These are phyloP conservation scores for Vigna radiata DNA, from an alignment of 306 rosid species.

Conservation along the genomic window DNA sequence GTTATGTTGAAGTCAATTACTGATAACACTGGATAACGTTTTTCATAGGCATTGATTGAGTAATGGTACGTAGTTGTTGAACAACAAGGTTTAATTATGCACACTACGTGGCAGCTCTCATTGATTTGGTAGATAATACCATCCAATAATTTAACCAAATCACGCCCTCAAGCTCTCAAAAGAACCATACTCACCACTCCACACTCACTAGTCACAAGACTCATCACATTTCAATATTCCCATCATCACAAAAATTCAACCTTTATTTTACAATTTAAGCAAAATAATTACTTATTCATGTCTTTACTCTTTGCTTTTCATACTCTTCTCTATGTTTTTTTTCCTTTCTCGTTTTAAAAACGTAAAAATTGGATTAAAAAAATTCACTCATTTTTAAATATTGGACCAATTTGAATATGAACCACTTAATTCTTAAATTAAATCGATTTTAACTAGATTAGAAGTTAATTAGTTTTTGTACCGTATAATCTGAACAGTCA, in stretches of 20 bases:
- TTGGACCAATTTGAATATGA: no score
- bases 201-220: conserved; percentile 17
- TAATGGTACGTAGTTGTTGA: conserved; percentile 43
- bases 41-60: background rate
- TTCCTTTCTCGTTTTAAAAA: no score
- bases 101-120: conserved; percentile 42
- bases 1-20: conserved; percentile 32
- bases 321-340: no score
- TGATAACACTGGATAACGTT: background rate
- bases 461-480: no score
- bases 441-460: no score
- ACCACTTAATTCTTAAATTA: no score
- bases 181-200: background rate
- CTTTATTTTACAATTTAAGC: background rate
- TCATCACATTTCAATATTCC: background rate
- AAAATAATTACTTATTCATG: no score
- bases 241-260: background rate
- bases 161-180: conserved; percentile 34
- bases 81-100: conserved; percentile 32
- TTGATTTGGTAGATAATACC: conserved; percentile 45
- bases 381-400: no score
- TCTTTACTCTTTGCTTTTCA: no score
- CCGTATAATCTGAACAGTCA: no score
- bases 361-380: no score
- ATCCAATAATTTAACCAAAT: conserved; percentile 42